Evolutionary conservation across 257 asterid genomes (phyloP).

Genomic region (Nicotiana noctiflora): DNA sequence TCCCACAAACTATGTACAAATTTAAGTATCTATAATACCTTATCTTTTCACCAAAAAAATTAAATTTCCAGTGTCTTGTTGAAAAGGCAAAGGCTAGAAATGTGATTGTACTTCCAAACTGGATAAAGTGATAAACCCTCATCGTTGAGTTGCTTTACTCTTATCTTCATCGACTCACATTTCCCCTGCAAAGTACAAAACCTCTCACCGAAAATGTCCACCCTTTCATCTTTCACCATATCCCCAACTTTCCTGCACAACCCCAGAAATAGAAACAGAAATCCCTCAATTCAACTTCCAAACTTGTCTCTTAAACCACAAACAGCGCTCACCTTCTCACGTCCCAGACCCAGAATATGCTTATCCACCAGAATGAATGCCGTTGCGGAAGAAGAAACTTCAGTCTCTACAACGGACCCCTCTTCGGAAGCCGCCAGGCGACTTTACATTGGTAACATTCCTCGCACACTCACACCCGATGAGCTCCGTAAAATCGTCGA

Average conservation of each 20-base stretch:
- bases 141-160: no score
- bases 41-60: no score
- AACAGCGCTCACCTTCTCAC: conserved; percentile 16
- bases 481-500: conserved; percentile 67
- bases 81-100: no score
- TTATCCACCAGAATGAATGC: conserved; percentile 27
- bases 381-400: conserved; percentile 54
- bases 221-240: conserved; percentile 40
- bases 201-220: conserved; percentile 29
- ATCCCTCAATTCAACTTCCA: conserved; percentile 13
- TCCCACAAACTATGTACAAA: no score
- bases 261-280: conserved; percentile 19
- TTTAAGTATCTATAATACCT: no score
- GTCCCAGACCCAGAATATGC: not conserved
- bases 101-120: no score
- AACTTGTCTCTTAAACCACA: conserved; percentile 23
- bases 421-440: conserved; percentile 46
- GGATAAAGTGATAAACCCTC: no score
- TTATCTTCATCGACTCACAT: no score
- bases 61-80: no score
- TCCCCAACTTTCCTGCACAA: conserved; percentile 38
- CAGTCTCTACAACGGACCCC: conserved; percentile 34
- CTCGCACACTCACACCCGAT: conserved; percentile 59
- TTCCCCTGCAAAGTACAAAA: no score
- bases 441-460: conserved; percentile 80